Evolutionary conservation across 768 basidiomycete genomes (phyloP), one percentile per base, ranked within the genome.

Genomic region (Lentinula sp.): DNA sequence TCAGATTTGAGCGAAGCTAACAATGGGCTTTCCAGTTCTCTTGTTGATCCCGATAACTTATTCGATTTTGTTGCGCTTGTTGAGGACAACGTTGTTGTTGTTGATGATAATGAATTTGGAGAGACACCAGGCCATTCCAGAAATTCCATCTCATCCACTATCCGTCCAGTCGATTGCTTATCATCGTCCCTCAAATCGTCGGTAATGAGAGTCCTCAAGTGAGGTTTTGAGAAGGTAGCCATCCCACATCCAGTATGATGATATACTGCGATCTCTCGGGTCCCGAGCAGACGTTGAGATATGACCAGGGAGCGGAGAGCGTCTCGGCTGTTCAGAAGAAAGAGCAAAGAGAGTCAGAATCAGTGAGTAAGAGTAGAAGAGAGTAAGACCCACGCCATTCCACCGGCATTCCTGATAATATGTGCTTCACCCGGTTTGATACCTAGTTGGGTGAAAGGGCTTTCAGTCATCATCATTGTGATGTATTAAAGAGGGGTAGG

Each of bases 191-290:
- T 67, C 34, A 28, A 46, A 46, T 21, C 21, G 11, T 71, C 69
- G 63, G 74, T 75, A 61, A 82, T 71, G 28, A 73, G 65, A 28
- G 67, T 64, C 55, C 74, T 78, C 40, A 82, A 66, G 42, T 73
- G 57, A 0, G 70, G 67, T 7, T 74, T 73, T 8, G 68, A 72
- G 71, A 82, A 79, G 5, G 75, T 78, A 55, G 79, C 66, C 82
- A 84, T 81, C 32, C 83, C 83, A 62, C 83, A 83, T 59, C 76
- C 80, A 5, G 79, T 82, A 68, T 84, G 83, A 66, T 83, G 81
- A 68, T 83, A 74, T 46, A 84, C 66, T 2, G 78, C 73, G 55
- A 84, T 77, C 63, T 83, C 77, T 42, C 70, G 68, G 5, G 80
- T 82, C 34, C 77, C 80, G 34, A 82, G 73, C 31, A 80, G 73